These are phyloP conservation scores for Aureobasidium leucospermi DNA, from an alignment of 2,329 filamentous ascomycete genomes.

Conservation along the genomic window DNA sequence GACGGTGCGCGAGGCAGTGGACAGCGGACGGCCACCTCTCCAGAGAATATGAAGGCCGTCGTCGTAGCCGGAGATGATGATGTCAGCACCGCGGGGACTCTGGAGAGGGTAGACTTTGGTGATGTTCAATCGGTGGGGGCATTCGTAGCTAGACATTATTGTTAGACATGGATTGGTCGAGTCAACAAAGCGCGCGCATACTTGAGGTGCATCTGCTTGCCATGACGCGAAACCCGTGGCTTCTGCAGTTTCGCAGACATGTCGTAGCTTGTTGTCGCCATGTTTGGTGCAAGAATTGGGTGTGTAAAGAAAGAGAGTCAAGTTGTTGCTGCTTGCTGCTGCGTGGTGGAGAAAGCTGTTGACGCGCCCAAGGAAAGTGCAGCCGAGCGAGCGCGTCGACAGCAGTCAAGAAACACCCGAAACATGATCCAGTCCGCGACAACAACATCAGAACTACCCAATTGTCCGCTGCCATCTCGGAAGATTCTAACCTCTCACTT, in stretches of 20 bases:
- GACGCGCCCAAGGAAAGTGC: slow-evolving; percentile 3
- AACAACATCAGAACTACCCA: neutral
- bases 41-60: slow-evolving; percentile 52
- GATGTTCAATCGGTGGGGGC: slow-evolving; percentile 50
- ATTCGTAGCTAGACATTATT: slow-evolving; percentile 46
- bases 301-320: neutral
- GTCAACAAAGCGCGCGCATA: slow-evolving; percentile 13
- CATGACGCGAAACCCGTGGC: slow-evolving; percentile 13
- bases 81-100: slow-evolving; percentile 54
- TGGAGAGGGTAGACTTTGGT: slow-evolving; percentile 51
- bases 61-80: slow-evolving; percentile 54
- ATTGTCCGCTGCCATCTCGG: neutral
- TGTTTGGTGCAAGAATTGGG: neutral
- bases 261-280: neutral
- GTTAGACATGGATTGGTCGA: neutral
- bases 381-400: slow-evolving; percentile 5
- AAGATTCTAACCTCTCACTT: neutral
- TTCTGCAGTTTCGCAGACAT: slow-evolving; percentile 10
- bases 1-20: neutral
- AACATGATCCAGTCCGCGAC: neutral
- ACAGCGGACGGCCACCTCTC: slow-evolving; percentile 46
- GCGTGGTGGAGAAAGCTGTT: neutral
- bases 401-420: neutral
- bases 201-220: slow-evolving; percentile 28
- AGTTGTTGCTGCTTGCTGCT: neutral